These are phyloP conservation scores for Trametes pubescens DNA, from an alignment of 1,284 basidiomycete species.

Conservation along the genomic window DNA sequence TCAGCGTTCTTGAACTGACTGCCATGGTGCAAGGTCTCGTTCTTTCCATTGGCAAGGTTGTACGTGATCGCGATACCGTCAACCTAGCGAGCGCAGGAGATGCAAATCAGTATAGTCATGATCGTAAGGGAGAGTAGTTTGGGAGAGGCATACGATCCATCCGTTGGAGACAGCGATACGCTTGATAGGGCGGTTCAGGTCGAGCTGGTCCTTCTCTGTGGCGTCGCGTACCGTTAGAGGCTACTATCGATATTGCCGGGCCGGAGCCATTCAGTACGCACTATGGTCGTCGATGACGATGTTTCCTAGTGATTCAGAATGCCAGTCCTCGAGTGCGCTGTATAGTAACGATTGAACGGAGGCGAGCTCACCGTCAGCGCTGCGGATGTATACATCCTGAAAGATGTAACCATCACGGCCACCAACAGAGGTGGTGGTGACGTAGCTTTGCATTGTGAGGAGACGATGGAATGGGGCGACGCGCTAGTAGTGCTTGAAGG, in stretches of 20 bases:
- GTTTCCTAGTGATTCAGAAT: neutral
- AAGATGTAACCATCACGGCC: slow-evolving; percentile 20
- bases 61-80: slow-evolving; percentile 29
- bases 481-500: too few relatives aligned
- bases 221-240: too few relatives aligned
- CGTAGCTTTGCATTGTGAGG: slow-evolving; percentile 16
- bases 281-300: neutral
- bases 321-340: too few relatives aligned
- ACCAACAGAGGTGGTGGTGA: slow-evolving; percentile 27
- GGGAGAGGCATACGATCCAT: slow-evolving; percentile 19
- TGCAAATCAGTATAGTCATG: neutral
- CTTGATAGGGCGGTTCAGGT: slow-evolving; percentile 22
- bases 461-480: too few relatives aligned
- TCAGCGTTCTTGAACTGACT: slow-evolving; percentile 8
- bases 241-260: too few relatives aligned
- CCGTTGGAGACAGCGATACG: slow-evolving; percentile 23
- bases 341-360: too few relatives aligned
- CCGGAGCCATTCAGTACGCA: neutral
- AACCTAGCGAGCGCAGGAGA: slow-evolving; percentile 13
- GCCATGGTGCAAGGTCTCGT: slow-evolving; percentile 19
- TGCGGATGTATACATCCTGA: slow-evolving; percentile 19
- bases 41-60: slow-evolving; percentile 10
- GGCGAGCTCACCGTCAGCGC: slow-evolving; percentile 3
- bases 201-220: slow-evolving; percentile 14
- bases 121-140: neutral